Evolutionary conservation across 208 protist genomes (phyloP), one percentile per base, ranked within the genome.

Genomic region (Phytomonas francai): DNA sequence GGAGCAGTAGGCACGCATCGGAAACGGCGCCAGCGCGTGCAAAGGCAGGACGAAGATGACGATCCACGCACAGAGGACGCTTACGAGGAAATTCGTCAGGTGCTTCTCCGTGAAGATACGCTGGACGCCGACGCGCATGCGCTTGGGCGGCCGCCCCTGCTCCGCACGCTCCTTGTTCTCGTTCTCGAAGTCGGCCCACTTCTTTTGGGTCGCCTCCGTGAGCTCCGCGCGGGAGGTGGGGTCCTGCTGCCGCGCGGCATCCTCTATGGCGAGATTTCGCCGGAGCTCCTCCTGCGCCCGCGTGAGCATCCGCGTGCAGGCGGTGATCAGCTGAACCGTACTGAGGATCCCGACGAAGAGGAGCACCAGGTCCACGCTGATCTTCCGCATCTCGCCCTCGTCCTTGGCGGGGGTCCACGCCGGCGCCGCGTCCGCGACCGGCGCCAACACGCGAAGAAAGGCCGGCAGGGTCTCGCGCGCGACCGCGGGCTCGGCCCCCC

Each of bases 321-420:
- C 77, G 45, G 63, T 70, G 0, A 88, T 64, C 33, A 81, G 73
- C 32, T 62, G 60, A 54, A 76, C 81, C n/a, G 59, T 45, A 32
- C 75, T 57, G 56, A 91, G 42, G 6, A 64, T 58, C 63, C 80
- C 65, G 28, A 88, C 25, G 2, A 83, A 34, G 7, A 80, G 67
- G 0, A 84, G 49, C 27, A 84, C 63, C 56, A 87, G 70, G 64
- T 91, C 85, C 19, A 79, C 49, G 72, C 81, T 88, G n/a, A 91
- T 39, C 59, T 73, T 58, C 59, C 56, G 56, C n/a, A 67, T 5
- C 27, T 59, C 27, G n/a, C n/a, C n/a, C n/a, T n/a, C n/a, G n/a
- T n/a, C n/a, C n/a, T n/a, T n/a, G n/a, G n/a, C n/a, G n/a, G n/a
- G n/a, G n/a, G n/a, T n/a, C n/a, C n/a, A n/a, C n/a, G n/a, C n/a